Conservation (phyloP, 108 stramenopile species). For the Cyclotella sp. region DNA sequence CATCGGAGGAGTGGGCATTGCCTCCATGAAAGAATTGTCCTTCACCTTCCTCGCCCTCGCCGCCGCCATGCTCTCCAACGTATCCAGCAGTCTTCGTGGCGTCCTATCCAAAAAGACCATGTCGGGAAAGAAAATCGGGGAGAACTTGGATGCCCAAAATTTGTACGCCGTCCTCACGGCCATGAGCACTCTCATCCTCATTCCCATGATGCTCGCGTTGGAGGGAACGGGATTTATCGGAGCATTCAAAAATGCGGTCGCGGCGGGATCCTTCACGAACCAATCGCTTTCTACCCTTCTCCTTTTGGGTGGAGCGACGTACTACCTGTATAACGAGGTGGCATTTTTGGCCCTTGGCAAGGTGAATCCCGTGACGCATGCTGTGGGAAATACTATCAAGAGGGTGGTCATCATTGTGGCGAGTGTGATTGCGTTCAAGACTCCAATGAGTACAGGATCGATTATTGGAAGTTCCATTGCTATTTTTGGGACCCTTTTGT, state of each 20-base stretch:
- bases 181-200: constrained; percentile 89
- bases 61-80: constrained; percentile 97
- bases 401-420: constrained; percentile 98
- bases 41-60: constrained; percentile 96
- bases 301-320: constrained; percentile 76
- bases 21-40: constrained; percentile 97
- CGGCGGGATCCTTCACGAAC: constrained; percentile 78
- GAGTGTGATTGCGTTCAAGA: constrained; percentile 95
- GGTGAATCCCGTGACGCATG: constrained; percentile 96
- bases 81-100: constrained; percentile 94
- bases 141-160: constrained; percentile 97
- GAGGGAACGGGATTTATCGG: constrained; percentile 91
- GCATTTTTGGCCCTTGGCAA: constrained; percentile 97
- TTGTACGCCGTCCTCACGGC: constrained; percentile 97
- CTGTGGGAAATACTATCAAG: constrained; percentile 99
- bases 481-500: constrained; percentile 92
- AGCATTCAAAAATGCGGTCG: constrained; percentile 81
- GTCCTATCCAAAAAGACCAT: constrained; percentile 96
- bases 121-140: constrained; percentile 93
- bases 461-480: constrained; percentile 94
- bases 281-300: constrained; percentile 64
- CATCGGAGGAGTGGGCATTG: constrained; percentile 96
- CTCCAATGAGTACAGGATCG: constrained; percentile 93
- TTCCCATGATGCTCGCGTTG: constrained; percentile 89
- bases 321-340: constrained; percentile 99